These are phyloP conservation scores for Alternaria sp. DNA, from an alignment of 2,329 filamentous ascomycete species.

Conservation along the genomic window DNA sequence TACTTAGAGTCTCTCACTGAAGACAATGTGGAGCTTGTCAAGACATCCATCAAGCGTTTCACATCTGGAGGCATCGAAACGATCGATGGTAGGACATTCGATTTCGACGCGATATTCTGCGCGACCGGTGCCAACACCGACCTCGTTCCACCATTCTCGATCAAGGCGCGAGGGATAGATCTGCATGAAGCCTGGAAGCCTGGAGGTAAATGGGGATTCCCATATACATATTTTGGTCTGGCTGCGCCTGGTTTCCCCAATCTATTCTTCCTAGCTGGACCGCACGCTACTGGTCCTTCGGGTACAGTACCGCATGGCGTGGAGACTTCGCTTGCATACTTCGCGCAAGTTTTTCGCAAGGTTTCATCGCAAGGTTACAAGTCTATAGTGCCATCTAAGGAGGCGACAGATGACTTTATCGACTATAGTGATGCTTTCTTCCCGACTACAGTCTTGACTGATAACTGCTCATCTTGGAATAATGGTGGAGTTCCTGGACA, in stretches of 20 bases:
- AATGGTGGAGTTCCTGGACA: conserved; percentile 68
- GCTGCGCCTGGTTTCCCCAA: conserved; percentile 73
- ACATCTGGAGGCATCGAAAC: conserved; percentile 51
- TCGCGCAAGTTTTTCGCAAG: conserved; percentile 73
- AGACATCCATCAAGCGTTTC: conserved; percentile 51
- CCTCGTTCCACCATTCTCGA: conserved; percentile 64
- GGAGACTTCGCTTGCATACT: conserved; percentile 71
- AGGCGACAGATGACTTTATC: conserved; percentile 70
- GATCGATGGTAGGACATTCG: conserved; percentile 47
- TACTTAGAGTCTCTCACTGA: conserved; percentile 54
- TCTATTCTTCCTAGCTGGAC: conserved; percentile 68
- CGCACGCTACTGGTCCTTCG: conserved; percentile 52
- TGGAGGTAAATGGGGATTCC: conserved; percentile 66
- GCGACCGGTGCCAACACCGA: conserved; percentile 70
- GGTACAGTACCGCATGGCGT: conserved; percentile 73
- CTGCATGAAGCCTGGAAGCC: conserved; percentile 65
- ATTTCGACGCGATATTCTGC: conserved; percentile 62
- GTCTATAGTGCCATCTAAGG: conserved; percentile 64
- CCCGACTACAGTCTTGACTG: conserved; percentile 62
- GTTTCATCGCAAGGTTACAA: conserved; percentile 71
- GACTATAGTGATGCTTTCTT: conserved; percentile 63
- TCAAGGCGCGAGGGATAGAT: conserved; percentile 64
- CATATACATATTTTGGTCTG: conserved; percentile 72
- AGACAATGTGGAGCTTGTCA: conserved; percentile 52
- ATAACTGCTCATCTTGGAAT: conserved; percentile 75